These are phyloP conservation scores for Scedosporium dehoogii DNA, from an alignment of 2,329 filamentous ascomycete species.

Conservation along the genomic window DNA sequence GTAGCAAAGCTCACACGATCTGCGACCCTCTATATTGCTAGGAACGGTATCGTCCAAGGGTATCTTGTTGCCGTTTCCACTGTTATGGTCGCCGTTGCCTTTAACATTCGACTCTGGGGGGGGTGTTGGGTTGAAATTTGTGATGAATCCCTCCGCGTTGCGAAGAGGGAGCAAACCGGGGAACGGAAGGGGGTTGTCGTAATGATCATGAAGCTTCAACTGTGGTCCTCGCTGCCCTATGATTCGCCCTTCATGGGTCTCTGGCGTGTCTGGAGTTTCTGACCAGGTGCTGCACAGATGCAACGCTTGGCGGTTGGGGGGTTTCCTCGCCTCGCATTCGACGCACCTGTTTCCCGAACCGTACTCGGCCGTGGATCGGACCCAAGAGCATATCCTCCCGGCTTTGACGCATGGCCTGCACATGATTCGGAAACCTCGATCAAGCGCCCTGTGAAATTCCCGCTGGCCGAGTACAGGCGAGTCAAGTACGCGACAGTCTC, in stretches of 20 bases:
- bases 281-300: neutral
- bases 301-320: neutral
- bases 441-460: neutral
- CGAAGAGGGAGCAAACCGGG: neutral
- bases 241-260: neutral
- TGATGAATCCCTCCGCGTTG: neutral
- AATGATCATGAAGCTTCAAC: neutral
- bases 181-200: neutral
- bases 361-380: neutral
- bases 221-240: neutral
- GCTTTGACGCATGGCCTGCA: neutral
- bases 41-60: neutral
- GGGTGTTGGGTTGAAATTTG: neutral
- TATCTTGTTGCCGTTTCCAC: neutral
- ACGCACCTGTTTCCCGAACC: neutral
- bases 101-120: neutral
- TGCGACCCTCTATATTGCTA: neutral
- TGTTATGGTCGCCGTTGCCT: neutral
- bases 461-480: neutral
- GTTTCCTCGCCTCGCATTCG: neutral
- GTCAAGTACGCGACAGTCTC: neutral
- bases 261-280: neutral
- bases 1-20: constrained; percentile 4
- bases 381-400: constrained; percentile 4
- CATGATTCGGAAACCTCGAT: constrained; percentile 1